phyloP scores from a whole-genome alignment of 192 early-diverging fungal species.

The Backusella liffmaniae region DNA sequence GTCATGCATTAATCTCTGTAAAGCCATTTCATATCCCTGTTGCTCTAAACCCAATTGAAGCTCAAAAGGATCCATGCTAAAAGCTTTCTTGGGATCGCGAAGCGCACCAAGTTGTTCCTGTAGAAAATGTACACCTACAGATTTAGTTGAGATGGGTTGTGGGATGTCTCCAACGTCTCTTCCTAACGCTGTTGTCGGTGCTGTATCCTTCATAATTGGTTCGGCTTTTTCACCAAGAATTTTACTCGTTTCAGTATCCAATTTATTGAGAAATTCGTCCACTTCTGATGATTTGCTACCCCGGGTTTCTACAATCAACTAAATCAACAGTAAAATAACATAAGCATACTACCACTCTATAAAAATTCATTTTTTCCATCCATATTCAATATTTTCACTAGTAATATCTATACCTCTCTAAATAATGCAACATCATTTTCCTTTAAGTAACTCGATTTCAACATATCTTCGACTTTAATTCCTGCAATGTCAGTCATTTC shows the following conservation, averaged over 20 bases:
- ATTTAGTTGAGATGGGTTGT: conserved; percentile 29
- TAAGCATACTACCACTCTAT: background rate
- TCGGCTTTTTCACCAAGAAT: background rate
- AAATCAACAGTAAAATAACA: background rate
- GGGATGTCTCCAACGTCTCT: conserved; percentile 4
- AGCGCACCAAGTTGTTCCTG: conserved; percentile 64
- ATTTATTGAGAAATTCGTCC: conserved; percentile 27
- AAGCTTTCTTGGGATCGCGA: conserved; percentile 20
- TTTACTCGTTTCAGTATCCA: conserved; percentile 24
- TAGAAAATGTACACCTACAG: conserved; percentile 77
- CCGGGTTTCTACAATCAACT: conserved; percentile 24
- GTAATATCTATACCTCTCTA: conserved; percentile 34
- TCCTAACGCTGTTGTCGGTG: background rate
- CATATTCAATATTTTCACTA: background rate
- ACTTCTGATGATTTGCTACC: conserved; percentile 21
- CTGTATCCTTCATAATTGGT: background rate
- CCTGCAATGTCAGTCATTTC: conserved; percentile 39
- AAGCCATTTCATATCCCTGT: conserved; percentile 72
- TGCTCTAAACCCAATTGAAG: conserved; percentile 82
- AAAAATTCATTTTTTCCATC: background rate
- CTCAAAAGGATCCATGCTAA: conserved; percentile 58
- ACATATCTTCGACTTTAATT: conserved; percentile 25
- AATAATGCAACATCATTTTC: conserved; percentile 43
- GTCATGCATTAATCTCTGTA: conserved; percentile 60
- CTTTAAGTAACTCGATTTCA: conserved; percentile 40